These are phyloP conservation scores for Floccularia luteovirens DNA, from an alignment of 768 basidiomycete genomes.

Conservation along the genomic window DNA sequence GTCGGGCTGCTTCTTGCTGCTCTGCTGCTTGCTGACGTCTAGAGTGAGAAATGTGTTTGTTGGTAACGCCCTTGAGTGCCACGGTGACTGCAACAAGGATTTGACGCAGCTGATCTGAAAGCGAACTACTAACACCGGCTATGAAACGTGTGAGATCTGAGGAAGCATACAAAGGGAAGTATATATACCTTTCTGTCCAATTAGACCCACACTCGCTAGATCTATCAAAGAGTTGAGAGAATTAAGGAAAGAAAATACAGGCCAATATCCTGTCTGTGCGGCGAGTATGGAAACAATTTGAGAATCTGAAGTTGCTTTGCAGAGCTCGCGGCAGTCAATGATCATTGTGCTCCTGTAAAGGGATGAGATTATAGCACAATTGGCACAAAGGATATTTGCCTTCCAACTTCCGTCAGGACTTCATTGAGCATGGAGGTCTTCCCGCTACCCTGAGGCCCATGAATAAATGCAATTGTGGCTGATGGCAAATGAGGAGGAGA, in stretches of 20 bases:
- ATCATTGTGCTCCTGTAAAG: slow-evolving; percentile 50
- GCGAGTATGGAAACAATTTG: slow-evolving; percentile 66
- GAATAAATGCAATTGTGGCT: slow-evolving; percentile 74
- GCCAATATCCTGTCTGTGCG: slow-evolving; percentile 81
- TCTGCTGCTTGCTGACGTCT: slow-evolving; percentile 23
- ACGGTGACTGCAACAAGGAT: slow-evolving; percentile 73
- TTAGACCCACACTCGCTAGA: slow-evolving; percentile 87
- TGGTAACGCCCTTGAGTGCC: slow-evolving; percentile 67
- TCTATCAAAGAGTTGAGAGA: slow-evolving; percentile 82
- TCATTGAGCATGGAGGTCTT: slow-evolving; percentile 54
- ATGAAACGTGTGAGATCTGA: background rate
- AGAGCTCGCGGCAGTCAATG: slow-evolving; percentile 80
- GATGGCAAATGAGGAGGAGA: slow-evolving; percentile 6
- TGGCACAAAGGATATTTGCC: slow-evolving; percentile 33
- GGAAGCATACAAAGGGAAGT: background rate
- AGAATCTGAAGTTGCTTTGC: slow-evolving; percentile 61
- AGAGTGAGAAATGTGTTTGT: slow-evolving; percentile 47
- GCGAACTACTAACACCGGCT: slow-evolving; percentile 80
- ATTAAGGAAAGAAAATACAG: slow-evolving; percentile 79
- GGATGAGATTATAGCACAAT: background rate
- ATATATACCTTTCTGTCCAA: slow-evolving; percentile 80
- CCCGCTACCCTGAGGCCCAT: slow-evolving; percentile 81
- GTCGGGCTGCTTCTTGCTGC: slow-evolving; percentile 26
- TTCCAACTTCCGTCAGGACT: slow-evolving; percentile 42
- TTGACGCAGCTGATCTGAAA: slow-evolving; percentile 77